Percentiles rank a stretch among this genome's conserved stretches.
phyloP scores from a whole-genome alignment of 2,329 filamentous ascomycete species.

The Penicillium thymicola region DNA sequence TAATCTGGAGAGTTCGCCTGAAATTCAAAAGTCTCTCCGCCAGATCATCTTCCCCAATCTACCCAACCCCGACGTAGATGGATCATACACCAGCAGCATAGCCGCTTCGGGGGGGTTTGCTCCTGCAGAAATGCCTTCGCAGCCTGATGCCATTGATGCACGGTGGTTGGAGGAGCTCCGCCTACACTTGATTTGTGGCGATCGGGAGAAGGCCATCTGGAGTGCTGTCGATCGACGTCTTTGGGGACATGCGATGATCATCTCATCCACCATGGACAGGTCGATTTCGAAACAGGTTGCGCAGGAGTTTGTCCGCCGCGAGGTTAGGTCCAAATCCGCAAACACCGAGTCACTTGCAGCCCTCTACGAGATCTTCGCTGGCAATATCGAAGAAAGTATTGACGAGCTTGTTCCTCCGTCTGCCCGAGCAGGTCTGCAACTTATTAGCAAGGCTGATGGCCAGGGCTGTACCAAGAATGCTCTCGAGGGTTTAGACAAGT shows the following conservation, averaged over 20 bases:
- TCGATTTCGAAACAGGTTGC: constrained; percentile 85
- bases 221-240: constrained; percentile 85
- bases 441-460: constrained; percentile 70
- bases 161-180: constrained; percentile 69
- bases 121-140: constrained; percentile 38
- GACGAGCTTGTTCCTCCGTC: constrained; percentile 94
- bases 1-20: constrained; percentile 66
- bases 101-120: constrained; percentile 39
- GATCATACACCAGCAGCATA: constrained; percentile 22
- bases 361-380: constrained; percentile 88
- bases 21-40: constrained; percentile 71
- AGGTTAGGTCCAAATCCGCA: constrained; percentile 77
- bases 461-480: constrained; percentile 65
- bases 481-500: constrained; percentile 83
- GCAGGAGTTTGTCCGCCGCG: constrained; percentile 92
- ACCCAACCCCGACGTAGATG: constrained; percentile 31
- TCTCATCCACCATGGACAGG: constrained; percentile 73
- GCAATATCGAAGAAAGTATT: constrained; percentile 89
- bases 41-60: constrained; percentile 66
- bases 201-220: constrained; percentile 91
- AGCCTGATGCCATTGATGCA: constrained; percentile 66
- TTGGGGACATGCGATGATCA: constrained; percentile 94
- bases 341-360: constrained; percentile 86
- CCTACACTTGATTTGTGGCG: constrained; percentile 69
- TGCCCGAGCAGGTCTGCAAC: constrained; percentile 84